Percentiles rank a stretch among this genome's conserved stretches.
Conservation (phyloP, 192 early-diverging fungal genomes). For the Jimgerdemannia lactiflua region DNA sequence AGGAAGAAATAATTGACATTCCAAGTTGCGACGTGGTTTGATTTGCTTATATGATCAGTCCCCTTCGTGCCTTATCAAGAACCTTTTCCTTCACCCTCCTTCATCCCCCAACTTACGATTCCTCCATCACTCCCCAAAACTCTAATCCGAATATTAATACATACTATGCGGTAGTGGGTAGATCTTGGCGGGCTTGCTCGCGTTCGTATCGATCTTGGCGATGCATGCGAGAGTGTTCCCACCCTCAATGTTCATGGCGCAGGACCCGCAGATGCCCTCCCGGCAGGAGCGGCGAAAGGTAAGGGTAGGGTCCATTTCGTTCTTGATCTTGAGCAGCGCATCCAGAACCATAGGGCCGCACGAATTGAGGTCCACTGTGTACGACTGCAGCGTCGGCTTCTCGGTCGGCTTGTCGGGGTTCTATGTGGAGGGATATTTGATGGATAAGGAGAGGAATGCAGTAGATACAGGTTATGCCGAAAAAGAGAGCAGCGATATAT, state of each 20-base stretch:
- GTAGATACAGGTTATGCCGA: too few relatives aligned
- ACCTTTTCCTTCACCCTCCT: too few relatives aligned
- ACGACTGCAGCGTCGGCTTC: constrained; percentile 86
- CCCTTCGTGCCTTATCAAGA: too few relatives aligned
- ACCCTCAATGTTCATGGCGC: constrained; percentile 99
- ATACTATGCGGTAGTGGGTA: constrained; percentile 95
- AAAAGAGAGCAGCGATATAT: not conserved
- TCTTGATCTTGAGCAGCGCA: constrained; percentile 97
- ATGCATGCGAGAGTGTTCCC: constrained; percentile 94
- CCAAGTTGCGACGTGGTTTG: too few relatives aligned
- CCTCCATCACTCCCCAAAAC: not conserved
- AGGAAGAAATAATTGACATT: too few relatives aligned
- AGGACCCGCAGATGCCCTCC: constrained; percentile 97
- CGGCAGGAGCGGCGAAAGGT: constrained; percentile 96
- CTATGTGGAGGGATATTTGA: constrained; percentile 29
- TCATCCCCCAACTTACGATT: not conserved
- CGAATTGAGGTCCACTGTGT: constrained; percentile 86
- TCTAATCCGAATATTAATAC: constrained; percentile 7
- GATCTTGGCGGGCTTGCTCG: constrained; percentile 72
- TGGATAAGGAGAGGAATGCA: not conserved
- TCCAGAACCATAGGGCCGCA: constrained; percentile 97
- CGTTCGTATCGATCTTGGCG: constrained; percentile 75
- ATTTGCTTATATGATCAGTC: too few relatives aligned
- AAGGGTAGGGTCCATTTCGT: constrained; percentile 90
- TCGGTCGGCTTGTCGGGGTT: constrained; percentile 86